Percentiles rank a stretch among this genome's conserved stretches.
phyloP scores from a whole-genome alignment of 208 protist genomes.

The Trypanosoma mega region DNA sequence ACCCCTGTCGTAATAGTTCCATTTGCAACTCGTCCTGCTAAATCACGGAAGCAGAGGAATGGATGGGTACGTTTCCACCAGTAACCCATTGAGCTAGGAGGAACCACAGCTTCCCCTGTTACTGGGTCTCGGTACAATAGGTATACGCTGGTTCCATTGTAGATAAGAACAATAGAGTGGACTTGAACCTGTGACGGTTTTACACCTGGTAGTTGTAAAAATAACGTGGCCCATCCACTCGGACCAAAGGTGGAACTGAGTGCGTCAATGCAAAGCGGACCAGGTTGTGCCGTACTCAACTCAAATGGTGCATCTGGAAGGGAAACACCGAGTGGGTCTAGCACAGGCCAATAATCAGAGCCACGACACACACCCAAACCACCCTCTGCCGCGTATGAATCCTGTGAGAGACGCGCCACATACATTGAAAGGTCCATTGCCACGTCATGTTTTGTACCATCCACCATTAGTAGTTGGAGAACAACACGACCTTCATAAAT shows the following conservation, averaged over 20 bases:
- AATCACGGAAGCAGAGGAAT: slow-evolving; percentile 75
- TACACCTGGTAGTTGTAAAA: slow-evolving; percentile 48
- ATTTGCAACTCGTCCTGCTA: slow-evolving; percentile 38
- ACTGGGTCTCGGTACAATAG: slow-evolving; percentile 59
- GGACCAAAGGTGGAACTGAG: slow-evolving; percentile 75
- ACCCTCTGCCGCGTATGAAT: slow-evolving; percentile 36
- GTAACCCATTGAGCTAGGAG: slow-evolving; percentile 28
- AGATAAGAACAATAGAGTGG: slow-evolving; percentile 40
- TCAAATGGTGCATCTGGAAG: slow-evolving; percentile 57
- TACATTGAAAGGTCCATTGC: slow-evolving; percentile 63
- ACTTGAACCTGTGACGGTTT: slow-evolving; percentile 42
- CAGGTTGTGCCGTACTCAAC: slow-evolving; percentile 32
- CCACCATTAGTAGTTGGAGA: slow-evolving; percentile 66
- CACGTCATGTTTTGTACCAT: slow-evolving; percentile 40
- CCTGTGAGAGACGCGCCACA: slow-evolving; percentile 57
- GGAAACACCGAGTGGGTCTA: slow-evolving; percentile 77
- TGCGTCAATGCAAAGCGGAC: slow-evolving; percentile 62
- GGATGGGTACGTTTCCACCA: slow-evolving; percentile 78
- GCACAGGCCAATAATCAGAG: slow-evolving; percentile 74
- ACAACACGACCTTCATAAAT: slow-evolving; percentile 58
- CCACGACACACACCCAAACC: slow-evolving; percentile 63
- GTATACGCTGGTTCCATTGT: slow-evolving; percentile 49
- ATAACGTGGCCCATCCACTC: slow-evolving; percentile 79
- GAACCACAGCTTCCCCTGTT: slow-evolving; percentile 36
- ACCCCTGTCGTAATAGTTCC: slow-evolving; percentile 41